Percentiles rank a stretch among this genome's conserved stretches.
Conservation (phyloP, 768 basidiomycete genomes). For the Hygrocybe coccinea region DNA sequence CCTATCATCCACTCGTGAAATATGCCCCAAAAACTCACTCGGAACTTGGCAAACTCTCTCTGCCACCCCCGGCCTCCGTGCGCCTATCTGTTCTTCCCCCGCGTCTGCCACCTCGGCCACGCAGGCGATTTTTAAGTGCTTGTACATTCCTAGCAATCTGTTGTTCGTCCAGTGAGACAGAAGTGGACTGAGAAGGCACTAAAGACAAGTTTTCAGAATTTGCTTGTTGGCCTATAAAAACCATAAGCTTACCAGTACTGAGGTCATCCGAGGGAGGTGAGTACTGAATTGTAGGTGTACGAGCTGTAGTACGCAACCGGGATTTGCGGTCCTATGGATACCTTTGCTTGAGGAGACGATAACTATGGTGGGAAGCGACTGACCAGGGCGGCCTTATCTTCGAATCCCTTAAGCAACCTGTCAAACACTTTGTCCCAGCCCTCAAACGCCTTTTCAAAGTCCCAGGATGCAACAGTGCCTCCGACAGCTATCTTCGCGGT, state of each 20-base stretch:
- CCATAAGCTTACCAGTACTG: constrained; percentile 44
- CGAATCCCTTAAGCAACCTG: constrained; percentile 64
- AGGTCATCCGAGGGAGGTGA: constrained; percentile 59
- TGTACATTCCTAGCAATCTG: constrained; percentile 91
- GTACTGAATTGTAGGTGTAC: constrained; percentile 32
- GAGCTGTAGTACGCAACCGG: constrained; percentile 45
- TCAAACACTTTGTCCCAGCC: constrained; percentile 83
- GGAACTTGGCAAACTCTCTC: constrained; percentile 59
- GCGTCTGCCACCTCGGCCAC: constrained; percentile 64
- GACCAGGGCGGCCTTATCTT: constrained; percentile 71
- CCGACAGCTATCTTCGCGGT: constrained; percentile 39
- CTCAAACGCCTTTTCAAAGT: constrained; percentile 65
- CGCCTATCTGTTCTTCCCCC: constrained; percentile 46
- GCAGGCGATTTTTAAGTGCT: constrained; percentile 79
- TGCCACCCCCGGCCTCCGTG: constrained; percentile 46
- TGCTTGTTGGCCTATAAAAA: not conserved
- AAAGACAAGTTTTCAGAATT: not conserved
- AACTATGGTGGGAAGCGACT: constrained; percentile 11
- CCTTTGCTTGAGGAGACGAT: not conserved
- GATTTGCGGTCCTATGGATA: constrained; percentile 62
- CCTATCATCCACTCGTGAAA: not conserved
- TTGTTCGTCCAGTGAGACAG: constrained; percentile 68
- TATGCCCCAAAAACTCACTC: constrained; percentile 56
- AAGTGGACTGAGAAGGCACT: constrained; percentile 49
- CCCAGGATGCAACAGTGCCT: constrained; percentile 47